Conservation (phyloP, 345 rosid genomes). For the Arabis alpina region DNA sequence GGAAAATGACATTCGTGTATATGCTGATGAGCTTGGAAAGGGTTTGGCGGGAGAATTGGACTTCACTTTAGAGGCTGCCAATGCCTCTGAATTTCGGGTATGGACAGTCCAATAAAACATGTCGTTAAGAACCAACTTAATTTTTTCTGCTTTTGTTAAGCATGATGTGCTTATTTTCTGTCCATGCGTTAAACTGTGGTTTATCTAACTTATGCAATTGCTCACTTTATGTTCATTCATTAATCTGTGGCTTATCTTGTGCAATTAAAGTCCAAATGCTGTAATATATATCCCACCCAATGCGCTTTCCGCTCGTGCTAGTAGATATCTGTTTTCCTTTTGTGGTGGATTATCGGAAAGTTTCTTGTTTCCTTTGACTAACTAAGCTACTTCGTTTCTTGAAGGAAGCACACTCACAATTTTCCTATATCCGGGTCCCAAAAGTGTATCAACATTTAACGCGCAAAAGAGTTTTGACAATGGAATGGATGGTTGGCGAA, state of each 20-base stretch:
- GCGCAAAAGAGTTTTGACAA: conserved; percentile 83
- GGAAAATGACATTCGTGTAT: conserved; percentile 79
- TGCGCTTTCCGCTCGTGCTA: conserved; percentile 4
- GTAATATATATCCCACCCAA: background rate
- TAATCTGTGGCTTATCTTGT: conserved; percentile 19
- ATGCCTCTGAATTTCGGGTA: conserved; percentile 88
- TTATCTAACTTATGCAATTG: conserved; percentile 19
- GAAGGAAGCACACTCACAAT: conserved; percentile 82
- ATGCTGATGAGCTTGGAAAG: conserved; percentile 97
- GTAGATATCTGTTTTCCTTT: conserved; percentile 1
- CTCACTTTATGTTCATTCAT: background rate
- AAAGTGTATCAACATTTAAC: conserved; percentile 65
- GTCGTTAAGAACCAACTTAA: conserved; percentile 7
- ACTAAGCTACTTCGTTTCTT: conserved; percentile 37
- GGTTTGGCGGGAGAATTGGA: conserved; percentile 95
- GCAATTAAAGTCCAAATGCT: background rate
- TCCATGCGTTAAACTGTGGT: background rate
- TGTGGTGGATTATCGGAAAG: background rate
- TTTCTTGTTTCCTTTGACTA: conserved; percentile 28
- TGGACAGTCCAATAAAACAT: conserved; percentile 1
- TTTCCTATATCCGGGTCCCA: conserved; percentile 70
- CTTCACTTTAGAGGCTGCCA: conserved; percentile 83
- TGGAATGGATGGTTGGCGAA: conserved; percentile 98
- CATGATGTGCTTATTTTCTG: conserved; percentile 1
- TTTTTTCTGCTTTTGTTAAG: conserved; percentile 5